A percentile compares a stretch with the other conserved stretches of the same genome.
These are phyloP conservation scores for Monosporascus sp. DNA, from an alignment of 2,329 filamentous ascomycete species.

Conservation along the genomic window DNA sequence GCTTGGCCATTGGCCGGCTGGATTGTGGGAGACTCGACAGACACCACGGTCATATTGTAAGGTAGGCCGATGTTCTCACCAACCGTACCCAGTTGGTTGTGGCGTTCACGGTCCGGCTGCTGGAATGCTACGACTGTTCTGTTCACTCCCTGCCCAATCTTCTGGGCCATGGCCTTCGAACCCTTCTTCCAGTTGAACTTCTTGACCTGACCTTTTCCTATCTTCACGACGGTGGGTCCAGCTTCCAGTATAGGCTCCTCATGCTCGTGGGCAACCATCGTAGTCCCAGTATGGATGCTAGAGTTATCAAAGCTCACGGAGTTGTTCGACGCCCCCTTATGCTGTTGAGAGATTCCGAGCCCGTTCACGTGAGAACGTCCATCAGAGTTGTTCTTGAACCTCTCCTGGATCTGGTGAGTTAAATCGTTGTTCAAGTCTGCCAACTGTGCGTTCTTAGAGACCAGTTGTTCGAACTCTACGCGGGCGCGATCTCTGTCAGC, in stretches of 20 bases:
- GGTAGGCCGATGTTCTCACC: slow-evolving; percentile 63
- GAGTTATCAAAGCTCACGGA: slow-evolving; percentile 46
- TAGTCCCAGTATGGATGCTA: slow-evolving; percentile 52
- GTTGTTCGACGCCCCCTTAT: slow-evolving; percentile 45
- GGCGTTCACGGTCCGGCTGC: slow-evolving; percentile 50
- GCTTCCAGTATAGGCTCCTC: slow-evolving; percentile 64
- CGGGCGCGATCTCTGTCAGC: slow-evolving; percentile 89
- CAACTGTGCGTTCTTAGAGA: slow-evolving; percentile 88
- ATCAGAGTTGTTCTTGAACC: slow-evolving; percentile 73
- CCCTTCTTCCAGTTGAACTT: slow-evolving; percentile 99
- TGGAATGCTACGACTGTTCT: slow-evolving; percentile 76
- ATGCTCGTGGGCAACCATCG: slow-evolving; percentile 54
- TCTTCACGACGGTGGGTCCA: slow-evolving; percentile 90
- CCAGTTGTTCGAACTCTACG: slow-evolving; percentile 92
- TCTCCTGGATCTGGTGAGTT: slow-evolving; percentile 87
- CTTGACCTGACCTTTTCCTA: slow-evolving; percentile 87
- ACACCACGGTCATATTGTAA: slow-evolving; percentile 61
- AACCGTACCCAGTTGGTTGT: slow-evolving; percentile 42
- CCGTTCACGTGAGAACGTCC: slow-evolving; percentile 43
- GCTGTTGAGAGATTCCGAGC: slow-evolving; percentile 51
- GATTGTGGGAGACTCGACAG: slow-evolving; percentile 42
- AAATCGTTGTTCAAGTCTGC: slow-evolving; percentile 94
- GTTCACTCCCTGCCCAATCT: slow-evolving; percentile 89
- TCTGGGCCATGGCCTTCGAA: slow-evolving; percentile 87
- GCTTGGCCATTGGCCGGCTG: slow-evolving; percentile 26